Evolutionary conservation across 371 early-diverging fungal genomes (phyloP), one percentile per base, ranked within the genome.

Genomic region (Rhizomucor pusillus): DNA sequence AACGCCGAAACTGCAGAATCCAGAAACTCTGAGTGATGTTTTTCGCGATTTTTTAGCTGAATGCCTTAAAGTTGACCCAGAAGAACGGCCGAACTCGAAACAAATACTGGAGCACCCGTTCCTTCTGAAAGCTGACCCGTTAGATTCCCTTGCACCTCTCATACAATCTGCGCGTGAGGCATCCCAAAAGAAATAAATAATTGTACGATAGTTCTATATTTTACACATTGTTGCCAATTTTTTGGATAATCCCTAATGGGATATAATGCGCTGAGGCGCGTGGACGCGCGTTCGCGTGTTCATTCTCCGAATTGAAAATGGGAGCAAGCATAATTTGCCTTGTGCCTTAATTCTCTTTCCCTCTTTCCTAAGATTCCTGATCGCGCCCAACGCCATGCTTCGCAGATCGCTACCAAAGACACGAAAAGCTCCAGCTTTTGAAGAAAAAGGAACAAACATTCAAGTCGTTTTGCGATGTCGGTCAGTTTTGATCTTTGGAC

Each of bases 1-100:
- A 22, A 95, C 96, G 13, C 98, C 95, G 22, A 79, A 87, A 51
- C 69, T 97, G 14, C 90, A 95, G 63, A 84, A 93, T 48, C 95
- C 94, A 1, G 93, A 90, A 49, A 77, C 75, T 13, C 67, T 96
- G 36, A 88, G 89, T 13, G 66, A 78, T 1, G 73, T 80, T 12
- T 92, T 97, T 60, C 77, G 81, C 39, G 89, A 91, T 65, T 98
- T 98, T 74, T 72, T 98, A 67, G 71, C 74, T 11, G 58, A 78
- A 51, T 84, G 90, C 22, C 72, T 98, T 23, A 85, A 92, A 61
- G 94, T 95, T 7, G 89, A 93, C 56, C 82, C 87, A 0, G 91
- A 89, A 39, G 80, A 75, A 58, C 80, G 98, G 47, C 94, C 96
- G 1, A 81, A 82, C 4, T 90, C 91, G 5, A 69, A 75, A 0